Percentiles rank a stretch among this genome's conserved stretches.
phyloP scores from a whole-genome alignment of 352 stramenopile species.

The Hyaloperonospora arabidopsidis region DNA sequence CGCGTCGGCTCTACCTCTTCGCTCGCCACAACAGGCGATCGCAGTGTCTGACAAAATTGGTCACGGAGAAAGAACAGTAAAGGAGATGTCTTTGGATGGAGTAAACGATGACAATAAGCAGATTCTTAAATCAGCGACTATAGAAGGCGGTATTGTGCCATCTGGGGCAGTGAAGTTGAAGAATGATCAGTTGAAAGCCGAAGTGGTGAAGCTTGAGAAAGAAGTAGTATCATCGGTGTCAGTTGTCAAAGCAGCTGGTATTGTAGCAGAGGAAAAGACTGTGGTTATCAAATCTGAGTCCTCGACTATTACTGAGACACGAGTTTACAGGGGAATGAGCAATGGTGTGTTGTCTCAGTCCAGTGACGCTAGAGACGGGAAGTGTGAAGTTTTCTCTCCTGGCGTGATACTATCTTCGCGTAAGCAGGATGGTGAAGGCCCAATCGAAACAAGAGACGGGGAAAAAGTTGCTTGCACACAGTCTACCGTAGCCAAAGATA shows the following conservation, averaged over 20 bases:
- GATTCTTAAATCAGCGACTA: conserved; percentile 1
- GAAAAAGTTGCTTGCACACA: neutral
- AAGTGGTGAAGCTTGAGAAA: conserved; percentile 16
- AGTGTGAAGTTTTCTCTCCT: neutral
- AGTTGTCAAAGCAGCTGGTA: neutral
- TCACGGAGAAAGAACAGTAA: conserved; percentile 8
- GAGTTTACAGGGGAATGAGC: conserved; percentile 35
- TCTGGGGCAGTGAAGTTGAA: conserved; percentile 13
- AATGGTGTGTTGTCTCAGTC: conserved; percentile 35
- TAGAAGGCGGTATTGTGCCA: conserved; percentile 7
- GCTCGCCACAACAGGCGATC: conserved; percentile 10
- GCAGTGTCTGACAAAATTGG: conserved; percentile 12
- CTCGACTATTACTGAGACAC: neutral
- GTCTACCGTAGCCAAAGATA: neutral
- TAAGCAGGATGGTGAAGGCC: neutral
- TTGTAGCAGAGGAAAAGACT: neutral
- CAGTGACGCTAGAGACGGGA: conserved; percentile 13
- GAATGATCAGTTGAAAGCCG: neutral
- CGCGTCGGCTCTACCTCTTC: conserved; percentile 15
- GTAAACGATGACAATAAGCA: conserved; percentile 3
- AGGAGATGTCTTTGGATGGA: conserved; percentile 1
- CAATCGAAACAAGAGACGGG: neutral
- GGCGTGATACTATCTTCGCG: neutral
- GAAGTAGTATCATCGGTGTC: neutral
- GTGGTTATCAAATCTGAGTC: conserved; percentile 17